Base-by-base conservation (phyloP, 495 filamentous ascomycete species). In the Entonaema liquescens region DNA sequence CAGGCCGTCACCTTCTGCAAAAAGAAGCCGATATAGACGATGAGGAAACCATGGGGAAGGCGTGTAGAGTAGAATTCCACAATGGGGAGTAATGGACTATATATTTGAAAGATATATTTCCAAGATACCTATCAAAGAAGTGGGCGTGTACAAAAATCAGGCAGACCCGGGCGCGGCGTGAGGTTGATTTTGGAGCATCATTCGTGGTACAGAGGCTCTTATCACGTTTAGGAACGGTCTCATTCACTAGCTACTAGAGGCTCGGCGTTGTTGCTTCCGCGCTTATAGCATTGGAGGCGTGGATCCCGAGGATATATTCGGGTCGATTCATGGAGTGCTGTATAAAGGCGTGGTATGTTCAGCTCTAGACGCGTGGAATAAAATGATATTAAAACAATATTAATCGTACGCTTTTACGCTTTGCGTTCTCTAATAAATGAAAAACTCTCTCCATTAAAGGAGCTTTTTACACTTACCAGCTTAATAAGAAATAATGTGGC, bases 41-140 rank as follows among this genome's bases (percentile, higher is more conserved):
- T 33, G 9, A 17, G 2, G 25, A 19, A 23, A n/a, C 15, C 17
- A 31, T 17, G 3, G 25, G 23, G 13, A 19, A 36, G 5, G 17
- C 13, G 17, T 42, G 23, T 67, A 68, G 26, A 29, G 19, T 66
- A 52, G 33, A 42, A 6, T 15, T n/a, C 36, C 21, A 31, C 35
- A 11, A 8, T 13, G 13, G 26, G 56, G 5, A 17, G 12, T 44
- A 47, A 44, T 44, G 56, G 56, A 12, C 23, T 59, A 59, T 59
- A 59, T 59, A 59, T 25, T 44, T 8, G 13, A 42, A 59, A 29
- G 23, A 17, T 28, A 36, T 33, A 23, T 21, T 9, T 21, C 42
- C 42, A 23, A 2, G 11, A 23, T 13, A 8, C 42, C 17, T 3
- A 47, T 47, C 17, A 3, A 47, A 47, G 17, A 23, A 21, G 42